These are phyloP conservation scores for Wickerhamomyces kurtzmanii DNA, from an alignment of 805 yeast genomes.

Conservation along the genomic window DNA sequence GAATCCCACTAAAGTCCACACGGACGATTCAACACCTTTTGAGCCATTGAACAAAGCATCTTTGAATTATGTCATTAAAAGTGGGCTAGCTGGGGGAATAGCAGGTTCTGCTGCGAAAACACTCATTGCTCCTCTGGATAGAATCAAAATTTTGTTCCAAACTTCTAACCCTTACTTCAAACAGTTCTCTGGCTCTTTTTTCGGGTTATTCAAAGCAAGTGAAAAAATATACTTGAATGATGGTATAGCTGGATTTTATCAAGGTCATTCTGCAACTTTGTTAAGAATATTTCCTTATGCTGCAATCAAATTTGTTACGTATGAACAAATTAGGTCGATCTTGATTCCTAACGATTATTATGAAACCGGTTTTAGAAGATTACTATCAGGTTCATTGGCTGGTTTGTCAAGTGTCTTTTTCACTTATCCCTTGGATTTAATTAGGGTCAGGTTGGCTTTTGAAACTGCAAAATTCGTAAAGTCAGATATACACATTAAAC, in stretches of 20 bases:
- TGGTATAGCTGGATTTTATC: constrained; percentile 77
- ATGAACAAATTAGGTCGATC: constrained; percentile 79
- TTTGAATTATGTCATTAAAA: constrained; percentile 64
- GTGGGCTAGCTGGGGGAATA: constrained; percentile 90
- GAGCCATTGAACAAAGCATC: constrained; percentile 8
- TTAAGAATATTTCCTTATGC: constrained; percentile 93
- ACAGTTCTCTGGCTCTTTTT: constrained; percentile 69
- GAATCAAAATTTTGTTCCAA: constrained; percentile 92
- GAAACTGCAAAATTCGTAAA: constrained; percentile 39
- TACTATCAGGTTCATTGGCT: constrained; percentile 82
- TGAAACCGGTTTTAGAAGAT: constrained; percentile 76
- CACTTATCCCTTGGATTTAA: constrained; percentile 87
- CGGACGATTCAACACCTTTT: constrained; percentile 12
- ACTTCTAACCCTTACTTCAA: constrained; percentile 86
- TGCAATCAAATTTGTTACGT: constrained; percentile 91
- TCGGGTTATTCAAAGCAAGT: constrained; percentile 70
- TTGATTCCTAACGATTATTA: constrained; percentile 65
- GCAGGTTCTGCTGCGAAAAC: constrained; percentile 98
- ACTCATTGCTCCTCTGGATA: constrained; percentile 87
- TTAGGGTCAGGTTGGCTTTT: constrained; percentile 87
- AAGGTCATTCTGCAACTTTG: constrained; percentile 93
- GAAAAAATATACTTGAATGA: constrained; percentile 53
- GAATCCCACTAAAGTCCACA: constrained; percentile 8
- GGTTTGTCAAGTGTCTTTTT: constrained; percentile 81
- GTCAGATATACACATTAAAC: constrained; percentile 9